These are phyloP conservation scores for Pleoardoris graminearum DNA, from an alignment of 2,329 filamentous ascomycete species.

Conservation along the genomic window DNA sequence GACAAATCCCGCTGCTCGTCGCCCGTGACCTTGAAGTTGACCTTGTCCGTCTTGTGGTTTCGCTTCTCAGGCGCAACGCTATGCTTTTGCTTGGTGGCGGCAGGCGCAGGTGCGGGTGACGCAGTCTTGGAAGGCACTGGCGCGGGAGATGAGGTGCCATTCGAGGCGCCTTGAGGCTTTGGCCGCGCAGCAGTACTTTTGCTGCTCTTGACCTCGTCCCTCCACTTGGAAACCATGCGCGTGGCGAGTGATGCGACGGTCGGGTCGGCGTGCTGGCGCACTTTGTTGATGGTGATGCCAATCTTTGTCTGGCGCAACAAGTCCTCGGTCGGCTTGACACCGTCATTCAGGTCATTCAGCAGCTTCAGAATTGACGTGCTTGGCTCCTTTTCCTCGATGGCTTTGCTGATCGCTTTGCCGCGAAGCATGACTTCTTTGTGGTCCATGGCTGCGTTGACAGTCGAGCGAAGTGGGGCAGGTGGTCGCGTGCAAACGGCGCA, in stretches of 20 bases:
- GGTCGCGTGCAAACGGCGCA: constrained; percentile 1
- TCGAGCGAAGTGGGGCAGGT: background rate
- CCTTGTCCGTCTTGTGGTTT: constrained; percentile 77
- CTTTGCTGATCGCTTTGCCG: constrained; percentile 80
- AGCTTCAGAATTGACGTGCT: constrained; percentile 71
- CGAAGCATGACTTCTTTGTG: constrained; percentile 77
- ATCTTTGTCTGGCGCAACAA: constrained; percentile 89
- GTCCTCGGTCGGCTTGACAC: constrained; percentile 83
- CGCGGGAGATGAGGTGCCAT: constrained; percentile 36
- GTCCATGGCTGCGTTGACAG: constrained; percentile 62
- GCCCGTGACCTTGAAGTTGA: constrained; percentile 76
- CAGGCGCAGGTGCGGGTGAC: constrained; percentile 54
- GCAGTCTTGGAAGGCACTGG: constrained; percentile 45
- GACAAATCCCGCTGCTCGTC: constrained; percentile 77
- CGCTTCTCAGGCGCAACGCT: constrained; percentile 72
- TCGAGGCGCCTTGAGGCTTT: constrained; percentile 25
- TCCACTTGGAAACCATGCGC: constrained; percentile 88
- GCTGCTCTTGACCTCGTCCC: constrained; percentile 67
- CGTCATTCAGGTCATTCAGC: constrained; percentile 76
- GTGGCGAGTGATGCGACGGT: constrained; percentile 73
- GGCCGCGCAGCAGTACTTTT: constrained; percentile 25
- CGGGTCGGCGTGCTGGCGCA: constrained; percentile 76
- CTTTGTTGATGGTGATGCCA: constrained; percentile 84
- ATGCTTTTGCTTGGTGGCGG: constrained; percentile 58
- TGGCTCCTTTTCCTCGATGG: constrained; percentile 73